Evolutionary conservation across 2,329 filamentous ascomycete genomes (phyloP), one percentile per base, ranked within the genome.

Genomic region (Celoporthe dispersa): DNA sequence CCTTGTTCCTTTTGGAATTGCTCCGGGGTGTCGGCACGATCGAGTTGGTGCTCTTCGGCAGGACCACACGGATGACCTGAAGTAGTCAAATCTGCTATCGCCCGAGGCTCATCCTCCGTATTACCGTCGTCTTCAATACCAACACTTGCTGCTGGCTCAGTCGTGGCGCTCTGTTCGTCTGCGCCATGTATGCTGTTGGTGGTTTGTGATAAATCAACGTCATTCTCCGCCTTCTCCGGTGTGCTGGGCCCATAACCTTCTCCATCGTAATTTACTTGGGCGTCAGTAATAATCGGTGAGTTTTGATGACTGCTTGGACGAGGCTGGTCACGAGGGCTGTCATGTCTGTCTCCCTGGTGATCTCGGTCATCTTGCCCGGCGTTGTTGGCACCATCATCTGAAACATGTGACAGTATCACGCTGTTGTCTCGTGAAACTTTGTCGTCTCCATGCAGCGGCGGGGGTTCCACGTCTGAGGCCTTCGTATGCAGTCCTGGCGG

Each of bases 261-360:
- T 6, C 68, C 68, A 5, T 70, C 68, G 37, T 70, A 70, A 19
- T 39, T 70, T 25, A 33, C 31, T 22, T 44, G 48, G n/a, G 19
- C 19, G 5, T 35, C 67, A 22, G 12, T 7, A 6, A 22, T 22
- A 6, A 4, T 22, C 1, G 57, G n/a, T 28, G 7, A 51, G 19
- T n/a, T 51, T 28, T 33, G 22, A 48, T 44, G 67, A 12, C 14
- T 60, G 60, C n/a, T 48, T 3, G 39, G 44, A 51, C 12, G 28
- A 41, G 16, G 14, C 19, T 48, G 25, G 5, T 19, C 14, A 12
- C 7, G 22, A 14, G 51, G n/a, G 8, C 25, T 28, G 12, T 14
- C n/a, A 28, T 28, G 25, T 7, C 19, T 22, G 9, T 48, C 44
- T 44, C 5, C 41, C 44, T 55, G 11, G 51, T 55, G 11, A 9